Evolutionary conservation across 2,329 filamentous ascomycete species (phyloP).

Genomic region (Alternaria ventricosa): DNA sequence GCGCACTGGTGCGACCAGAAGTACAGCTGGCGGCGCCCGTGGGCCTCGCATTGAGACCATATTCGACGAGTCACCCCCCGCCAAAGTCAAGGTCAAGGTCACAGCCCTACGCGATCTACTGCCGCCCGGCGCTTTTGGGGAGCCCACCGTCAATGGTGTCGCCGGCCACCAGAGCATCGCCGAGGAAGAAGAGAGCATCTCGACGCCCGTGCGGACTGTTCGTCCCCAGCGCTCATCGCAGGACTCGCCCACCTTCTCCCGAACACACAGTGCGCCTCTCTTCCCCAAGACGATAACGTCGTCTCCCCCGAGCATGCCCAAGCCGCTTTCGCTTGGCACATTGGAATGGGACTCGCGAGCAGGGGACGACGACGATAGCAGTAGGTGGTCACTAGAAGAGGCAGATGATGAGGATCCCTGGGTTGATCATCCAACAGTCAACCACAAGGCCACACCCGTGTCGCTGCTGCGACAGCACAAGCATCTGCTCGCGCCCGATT

Average conservation of each 20-base stretch:
- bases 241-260: slow-evolving; percentile 44
- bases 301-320: slow-evolving; percentile 54
- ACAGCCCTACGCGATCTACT: slow-evolving; percentile 57
- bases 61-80: slow-evolving; percentile 76
- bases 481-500: slow-evolving; percentile 35
- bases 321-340: slow-evolving; percentile 49
- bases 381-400: slow-evolving; percentile 52
- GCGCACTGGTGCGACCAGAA: slow-evolving; percentile 72
- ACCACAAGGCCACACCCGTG: slow-evolving; percentile 40
- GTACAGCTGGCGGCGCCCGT: slow-evolving; percentile 67
- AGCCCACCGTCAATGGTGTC: slow-evolving; percentile 40
- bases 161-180: slow-evolving; percentile 54
- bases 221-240: slow-evolving; percentile 46
- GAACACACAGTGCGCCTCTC: slow-evolving; percentile 41
- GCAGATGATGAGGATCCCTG: slow-evolving; percentile 47
- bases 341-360: slow-evolving; percentile 50
- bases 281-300: slow-evolving; percentile 52
- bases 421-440: slow-evolving; percentile 47
- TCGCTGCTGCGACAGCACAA: slow-evolving; percentile 43
- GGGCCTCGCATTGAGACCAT: slow-evolving; percentile 77
- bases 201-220: slow-evolving; percentile 56
- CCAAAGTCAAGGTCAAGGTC: slow-evolving; percentile 53
- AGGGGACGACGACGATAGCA: slow-evolving; percentile 49
- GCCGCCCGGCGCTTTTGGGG: slow-evolving; percentile 54
- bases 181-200: slow-evolving; percentile 58